Conservation (phyloP, 345 rosid genomes). For the Sisymbrium irio region DNA sequence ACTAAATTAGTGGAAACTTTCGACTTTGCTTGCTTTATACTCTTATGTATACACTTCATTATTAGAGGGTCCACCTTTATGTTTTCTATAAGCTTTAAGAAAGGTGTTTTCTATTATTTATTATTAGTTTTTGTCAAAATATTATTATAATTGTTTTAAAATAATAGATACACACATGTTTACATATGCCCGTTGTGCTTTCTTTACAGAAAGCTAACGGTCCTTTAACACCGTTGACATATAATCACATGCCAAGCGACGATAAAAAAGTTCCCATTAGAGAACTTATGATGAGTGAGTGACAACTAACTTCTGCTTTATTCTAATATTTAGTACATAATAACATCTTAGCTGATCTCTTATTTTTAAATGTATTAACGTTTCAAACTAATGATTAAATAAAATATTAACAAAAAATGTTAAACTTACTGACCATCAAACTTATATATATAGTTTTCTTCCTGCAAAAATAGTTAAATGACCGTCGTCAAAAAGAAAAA, state of each 20-base stretch:
- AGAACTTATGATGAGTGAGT: constrained; percentile 36
- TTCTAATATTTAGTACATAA: constrained; percentile 1
- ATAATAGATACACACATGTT: not conserved
- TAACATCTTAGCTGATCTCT: not conserved
- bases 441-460: not conserved
- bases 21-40: constrained; percentile 41
- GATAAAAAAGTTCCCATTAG: constrained; percentile 1
- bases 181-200: constrained; percentile 20
- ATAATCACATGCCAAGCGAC: constrained; percentile 33
- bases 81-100: constrained; percentile 27
- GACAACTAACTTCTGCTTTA: constrained; percentile 35
- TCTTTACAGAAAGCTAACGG: constrained; percentile 35
- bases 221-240: constrained; percentile 38
- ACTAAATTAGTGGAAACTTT: constrained; percentile 35
- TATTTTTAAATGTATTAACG: not conserved
- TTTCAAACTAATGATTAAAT: not conserved
- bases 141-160: not conserved
- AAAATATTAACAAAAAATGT: not conserved
- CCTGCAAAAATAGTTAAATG: too few relatives aligned
- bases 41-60: constrained; percentile 35
- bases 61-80: constrained; percentile 29
- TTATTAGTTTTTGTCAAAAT: too few relatives aligned
- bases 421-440: not conserved
- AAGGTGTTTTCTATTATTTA: not conserved
- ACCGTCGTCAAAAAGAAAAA: too few relatives aligned